Evolutionary conservation across 176 grass and related monocot species (phyloP).

Genomic region (Bothriochloa decipiens): DNA sequence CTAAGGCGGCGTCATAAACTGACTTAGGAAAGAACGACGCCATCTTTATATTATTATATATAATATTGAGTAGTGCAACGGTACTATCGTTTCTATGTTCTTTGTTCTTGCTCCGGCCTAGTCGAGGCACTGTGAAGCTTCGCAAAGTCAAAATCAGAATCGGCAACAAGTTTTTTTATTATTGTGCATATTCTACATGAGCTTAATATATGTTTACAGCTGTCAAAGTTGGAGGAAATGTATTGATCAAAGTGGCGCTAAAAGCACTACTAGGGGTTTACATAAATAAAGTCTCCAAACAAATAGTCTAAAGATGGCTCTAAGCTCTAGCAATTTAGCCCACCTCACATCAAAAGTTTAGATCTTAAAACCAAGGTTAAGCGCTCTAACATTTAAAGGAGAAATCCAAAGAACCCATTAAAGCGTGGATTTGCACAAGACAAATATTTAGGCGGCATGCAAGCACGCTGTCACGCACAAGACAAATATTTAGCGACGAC

Average conservation of each 20-base stretch:
- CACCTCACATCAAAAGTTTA: too few species aligned
- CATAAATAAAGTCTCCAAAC: too few species aligned
- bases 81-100: background rate
- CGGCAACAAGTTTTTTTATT: background rate
- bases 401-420: too few species aligned
- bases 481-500: background rate
- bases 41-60: too few species aligned
- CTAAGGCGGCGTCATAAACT: too few species aligned
- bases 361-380: too few species aligned
- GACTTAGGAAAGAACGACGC: background rate
- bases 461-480: too few species aligned
- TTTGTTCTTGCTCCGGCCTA: background rate
- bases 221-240: background rate
- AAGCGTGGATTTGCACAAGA: too few species aligned
- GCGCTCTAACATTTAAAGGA: too few species aligned
- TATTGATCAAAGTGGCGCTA: constrained; percentile 1
- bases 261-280: background rate
- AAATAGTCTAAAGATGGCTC: too few species aligned
- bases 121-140: background rate
- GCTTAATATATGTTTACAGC: background rate
- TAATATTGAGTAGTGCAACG: background rate
- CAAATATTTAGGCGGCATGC: too few species aligned
- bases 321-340: too few species aligned
- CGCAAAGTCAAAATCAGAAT: background rate
- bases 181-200: background rate